phyloP scores from a whole-genome alignment of 345 rosid genomes.

The Hibiscus mutabilis region DNA sequence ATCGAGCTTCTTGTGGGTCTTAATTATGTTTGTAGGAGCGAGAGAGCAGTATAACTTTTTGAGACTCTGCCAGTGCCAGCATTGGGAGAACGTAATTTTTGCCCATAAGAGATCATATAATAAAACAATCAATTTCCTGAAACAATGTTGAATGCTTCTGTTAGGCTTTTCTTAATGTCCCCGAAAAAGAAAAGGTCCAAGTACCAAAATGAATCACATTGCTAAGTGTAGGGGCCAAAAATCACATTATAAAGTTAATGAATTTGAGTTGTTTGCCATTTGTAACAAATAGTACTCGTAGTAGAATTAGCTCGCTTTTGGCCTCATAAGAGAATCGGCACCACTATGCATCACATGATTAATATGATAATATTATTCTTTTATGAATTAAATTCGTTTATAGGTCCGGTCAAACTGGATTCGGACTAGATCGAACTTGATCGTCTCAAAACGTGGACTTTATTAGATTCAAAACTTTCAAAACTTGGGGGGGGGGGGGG shows the following conservation, averaged over 20 bases:
- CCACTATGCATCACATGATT: neutral
- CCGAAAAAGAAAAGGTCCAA: neutral
- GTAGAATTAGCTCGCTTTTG: neutral
- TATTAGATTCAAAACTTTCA: too few species aligned
- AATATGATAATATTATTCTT: neutral
- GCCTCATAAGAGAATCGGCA: neutral
- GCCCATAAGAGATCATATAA: neutral
- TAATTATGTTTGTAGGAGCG: slow-evolving; percentile 34
- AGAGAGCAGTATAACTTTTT: slow-evolving; percentile 17
- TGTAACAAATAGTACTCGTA: slow-evolving; percentile 6
- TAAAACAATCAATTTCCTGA: neutral
- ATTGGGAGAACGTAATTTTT: neutral
- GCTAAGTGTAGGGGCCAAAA: neutral
- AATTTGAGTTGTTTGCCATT: neutral
- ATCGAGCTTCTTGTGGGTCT: slow-evolving; percentile 55
- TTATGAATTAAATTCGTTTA: too few species aligned
- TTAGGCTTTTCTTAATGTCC: neutral
- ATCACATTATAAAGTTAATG: neutral
- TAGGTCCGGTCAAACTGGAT: too few species aligned
- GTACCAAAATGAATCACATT: neutral
- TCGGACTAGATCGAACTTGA: too few species aligned
- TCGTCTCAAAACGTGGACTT: too few species aligned
- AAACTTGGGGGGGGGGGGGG: too few species aligned
- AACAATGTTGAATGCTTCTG: neutral
- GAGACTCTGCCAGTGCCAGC: slow-evolving; percentile 3